These are phyloP conservation scores for Bipolaris oryzae DNA, from an alignment of 2,329 filamentous ascomycete species.

Conservation along the genomic window DNA sequence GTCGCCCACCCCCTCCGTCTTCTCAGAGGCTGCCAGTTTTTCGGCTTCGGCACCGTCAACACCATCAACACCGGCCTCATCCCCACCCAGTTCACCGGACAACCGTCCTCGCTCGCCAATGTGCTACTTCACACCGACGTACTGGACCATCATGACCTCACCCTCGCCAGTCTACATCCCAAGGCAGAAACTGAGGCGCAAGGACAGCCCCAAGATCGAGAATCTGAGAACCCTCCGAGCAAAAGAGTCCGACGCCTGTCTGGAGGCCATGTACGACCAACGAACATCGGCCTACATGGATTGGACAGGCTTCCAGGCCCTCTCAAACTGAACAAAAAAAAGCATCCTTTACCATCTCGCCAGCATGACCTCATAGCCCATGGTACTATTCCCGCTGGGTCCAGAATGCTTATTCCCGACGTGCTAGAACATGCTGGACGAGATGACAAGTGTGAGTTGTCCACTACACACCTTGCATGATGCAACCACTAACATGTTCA, in stretches of 20 bases:
- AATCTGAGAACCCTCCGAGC: conserved; percentile 41
- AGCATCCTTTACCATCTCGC: neutral
- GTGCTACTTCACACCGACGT: conserved; percentile 17
- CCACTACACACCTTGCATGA: neutral
- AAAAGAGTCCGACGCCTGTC: conserved; percentile 43
- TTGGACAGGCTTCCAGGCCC: conserved; percentile 27
- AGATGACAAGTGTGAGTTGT: conserved; percentile 4
- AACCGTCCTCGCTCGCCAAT: conserved; percentile 16
- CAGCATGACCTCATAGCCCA: neutral
- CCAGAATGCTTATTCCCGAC: neutral
- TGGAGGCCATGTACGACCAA: conserved; percentile 40
- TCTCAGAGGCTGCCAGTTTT: conserved; percentile 21
- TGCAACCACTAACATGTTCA: neutral
- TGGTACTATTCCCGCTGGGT: neutral
- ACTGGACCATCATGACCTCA: conserved; percentile 16
- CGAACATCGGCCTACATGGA: conserved; percentile 39
- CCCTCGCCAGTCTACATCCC: conserved; percentile 17
- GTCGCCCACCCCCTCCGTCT: conserved; percentile 23
- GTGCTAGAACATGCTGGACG: conserved; percentile 1
- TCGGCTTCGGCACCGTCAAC: conserved; percentile 21
- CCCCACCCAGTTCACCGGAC: conserved; percentile 22
- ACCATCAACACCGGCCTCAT: conserved; percentile 24
- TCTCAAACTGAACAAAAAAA: neutral
- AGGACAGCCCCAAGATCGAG: conserved; percentile 34
- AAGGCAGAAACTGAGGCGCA: conserved; percentile 23